Percentiles rank a stretch among this genome's conserved stretches.
These are phyloP conservation scores for Saturnispora dispora DNA, from an alignment of 805 yeast genomes.

Conservation along the genomic window DNA sequence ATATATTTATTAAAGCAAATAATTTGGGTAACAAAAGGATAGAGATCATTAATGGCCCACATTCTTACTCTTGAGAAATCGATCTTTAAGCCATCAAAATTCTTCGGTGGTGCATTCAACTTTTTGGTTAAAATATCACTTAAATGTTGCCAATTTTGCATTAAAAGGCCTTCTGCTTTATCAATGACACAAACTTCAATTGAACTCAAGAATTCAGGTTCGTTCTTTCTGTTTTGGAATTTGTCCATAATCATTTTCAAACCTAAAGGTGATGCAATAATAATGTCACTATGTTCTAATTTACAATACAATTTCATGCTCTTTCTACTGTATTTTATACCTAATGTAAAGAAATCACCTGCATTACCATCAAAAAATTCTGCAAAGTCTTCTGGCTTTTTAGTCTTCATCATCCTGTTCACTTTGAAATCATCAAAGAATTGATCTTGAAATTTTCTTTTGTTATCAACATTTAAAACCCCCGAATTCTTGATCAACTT, in stretches of 20 bases:
- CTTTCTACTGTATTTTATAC: conserved; percentile 85
- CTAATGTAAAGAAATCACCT: conserved; percentile 84
- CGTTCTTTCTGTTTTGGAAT: conserved; percentile 21
- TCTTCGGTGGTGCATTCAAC: conserved; percentile 67
- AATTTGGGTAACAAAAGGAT: conserved; percentile 64
- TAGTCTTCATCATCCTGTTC: conserved; percentile 25
- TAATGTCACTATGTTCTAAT: conserved; percentile 76
- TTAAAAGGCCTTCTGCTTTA: conserved; percentile 74
- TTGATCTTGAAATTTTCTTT: conserved; percentile 62
- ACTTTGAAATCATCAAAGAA: conserved; percentile 42
- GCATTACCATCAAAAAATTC: conserved; percentile 79
- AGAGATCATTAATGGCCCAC: conserved; percentile 86
- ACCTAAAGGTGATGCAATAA: conserved; percentile 89
- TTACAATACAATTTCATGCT: conserved; percentile 76
- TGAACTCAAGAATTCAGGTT: conserved; percentile 58
- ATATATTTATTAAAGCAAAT: conserved; percentile 64
- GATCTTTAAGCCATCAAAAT: conserved; percentile 50
- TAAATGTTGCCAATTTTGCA: conserved; percentile 91
- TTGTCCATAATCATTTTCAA: conserved; percentile 66
- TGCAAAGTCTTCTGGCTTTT: conserved; percentile 78
- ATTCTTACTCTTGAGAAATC: conserved; percentile 87
- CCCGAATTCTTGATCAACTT: conserved; percentile 55
- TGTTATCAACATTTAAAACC: conserved; percentile 70
- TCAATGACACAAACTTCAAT: conserved; percentile 77
- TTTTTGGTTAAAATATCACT: conserved; percentile 49